Conservation (phyloP, 2,329 filamentous ascomycete species). For the Fusarium abutilonis region DNA sequence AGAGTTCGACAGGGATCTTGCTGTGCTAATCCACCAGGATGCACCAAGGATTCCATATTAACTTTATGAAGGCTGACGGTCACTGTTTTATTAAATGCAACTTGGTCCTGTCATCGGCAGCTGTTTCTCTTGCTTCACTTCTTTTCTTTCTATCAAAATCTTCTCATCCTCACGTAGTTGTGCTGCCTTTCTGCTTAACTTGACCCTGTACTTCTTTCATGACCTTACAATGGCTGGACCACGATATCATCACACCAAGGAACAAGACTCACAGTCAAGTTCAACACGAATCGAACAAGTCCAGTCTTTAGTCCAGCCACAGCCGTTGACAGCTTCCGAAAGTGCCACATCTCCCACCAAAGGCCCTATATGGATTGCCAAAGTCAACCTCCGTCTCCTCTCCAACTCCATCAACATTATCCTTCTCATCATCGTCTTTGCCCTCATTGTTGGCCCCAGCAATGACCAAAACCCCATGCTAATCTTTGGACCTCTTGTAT, state of each 20-base stretch:
- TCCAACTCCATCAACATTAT: conserved; percentile 23
- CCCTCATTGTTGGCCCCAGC: conserved; percentile 4
- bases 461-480: neutral
- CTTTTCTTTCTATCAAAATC: neutral
- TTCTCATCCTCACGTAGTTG: neutral
- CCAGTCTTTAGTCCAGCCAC: neutral
- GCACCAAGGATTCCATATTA: neutral
- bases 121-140: neutral
- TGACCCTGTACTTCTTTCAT: neutral
- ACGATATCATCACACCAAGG: conserved; percentile 1
- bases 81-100: neutral
- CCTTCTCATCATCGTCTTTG: conserved; percentile 13
- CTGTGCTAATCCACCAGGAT: conserved; percentile 2
- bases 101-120: neutral
- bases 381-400: conserved; percentile 27
- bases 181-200: neutral
- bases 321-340: neutral
- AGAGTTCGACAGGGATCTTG: conserved; percentile 4
- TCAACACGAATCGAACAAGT: neutral
- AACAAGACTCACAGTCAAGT: neutral
- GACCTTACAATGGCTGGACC: neutral
- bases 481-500: conserved; percentile 20
- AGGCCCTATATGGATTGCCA: conserved; percentile 9
- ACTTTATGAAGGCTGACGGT: neutral
- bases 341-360: neutral